phyloP scores from a whole-genome alignment of 768 basidiomycete genomes.

The Gloeophyllum trabeum region DNA sequence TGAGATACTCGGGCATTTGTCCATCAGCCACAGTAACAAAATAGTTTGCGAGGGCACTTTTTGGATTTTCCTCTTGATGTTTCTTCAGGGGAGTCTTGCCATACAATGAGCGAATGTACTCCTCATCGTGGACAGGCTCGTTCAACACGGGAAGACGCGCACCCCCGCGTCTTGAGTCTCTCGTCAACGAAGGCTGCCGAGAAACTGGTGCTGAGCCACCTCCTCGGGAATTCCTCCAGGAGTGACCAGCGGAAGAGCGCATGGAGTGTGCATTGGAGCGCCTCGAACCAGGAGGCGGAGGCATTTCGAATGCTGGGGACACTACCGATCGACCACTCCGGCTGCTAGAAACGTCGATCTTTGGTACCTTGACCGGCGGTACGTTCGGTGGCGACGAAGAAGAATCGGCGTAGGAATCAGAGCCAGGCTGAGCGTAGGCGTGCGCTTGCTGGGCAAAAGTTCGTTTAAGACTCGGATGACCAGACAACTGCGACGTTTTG shows the following conservation, averaged over 20 bases:
- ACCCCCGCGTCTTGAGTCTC: background rate
- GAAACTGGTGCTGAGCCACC: background rate
- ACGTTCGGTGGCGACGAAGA: background rate
- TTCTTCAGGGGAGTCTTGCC: conserved; percentile 16
- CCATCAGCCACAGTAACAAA: conserved; percentile 10
- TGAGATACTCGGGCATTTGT: conserved; percentile 17
- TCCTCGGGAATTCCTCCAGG: background rate
- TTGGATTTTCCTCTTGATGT: conserved; percentile 31
- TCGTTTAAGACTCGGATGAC: conserved; percentile 29
- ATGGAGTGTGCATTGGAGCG: background rate
- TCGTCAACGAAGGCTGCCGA: background rate
- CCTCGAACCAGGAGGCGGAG: background rate
- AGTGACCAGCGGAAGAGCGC: background rate
- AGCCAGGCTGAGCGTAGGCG: conserved; percentile 8
- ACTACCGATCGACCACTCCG: conserved; percentile 1
- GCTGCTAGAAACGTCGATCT: conserved; percentile 2
- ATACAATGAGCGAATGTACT: conserved; percentile 19
- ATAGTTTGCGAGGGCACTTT: conserved; percentile 38
- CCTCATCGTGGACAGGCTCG: conserved; percentile 25
- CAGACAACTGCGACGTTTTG: conserved; percentile 14
- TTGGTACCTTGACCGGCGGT: background rate
- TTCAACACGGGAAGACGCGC: conserved; percentile 6
- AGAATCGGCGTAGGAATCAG: background rate
- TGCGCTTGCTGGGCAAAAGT: conserved; percentile 29
- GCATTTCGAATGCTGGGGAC: background rate